phyloP scores from a whole-genome alignment of 495 filamentous ascomycete species.

The Oidiodendron maius region DNA sequence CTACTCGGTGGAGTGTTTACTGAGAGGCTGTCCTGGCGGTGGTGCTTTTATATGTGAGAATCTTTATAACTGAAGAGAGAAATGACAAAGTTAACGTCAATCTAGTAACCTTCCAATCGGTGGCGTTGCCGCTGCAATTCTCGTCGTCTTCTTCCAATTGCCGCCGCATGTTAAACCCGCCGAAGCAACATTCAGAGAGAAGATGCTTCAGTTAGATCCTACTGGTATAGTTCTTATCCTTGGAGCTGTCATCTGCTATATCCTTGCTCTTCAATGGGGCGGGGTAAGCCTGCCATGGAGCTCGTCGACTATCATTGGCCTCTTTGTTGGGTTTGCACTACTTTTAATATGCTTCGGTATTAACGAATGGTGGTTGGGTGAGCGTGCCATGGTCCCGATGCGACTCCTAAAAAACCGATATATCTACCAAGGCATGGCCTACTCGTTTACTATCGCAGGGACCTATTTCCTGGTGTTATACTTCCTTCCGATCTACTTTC shows the following conservation, averaged over 20 bases:
- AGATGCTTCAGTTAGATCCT: conserved; percentile 45
- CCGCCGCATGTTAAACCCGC: conserved; percentile 23
- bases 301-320: conserved; percentile 31
- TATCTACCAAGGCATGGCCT: conserved; percentile 19
- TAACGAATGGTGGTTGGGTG: conserved; percentile 52
- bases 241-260: conserved; percentile 43
- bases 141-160: conserved; percentile 47
- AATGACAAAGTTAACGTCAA: conserved; percentile 1
- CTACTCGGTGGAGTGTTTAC: conserved; percentile 61
- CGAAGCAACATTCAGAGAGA: conserved; percentile 24
- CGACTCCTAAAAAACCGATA: conserved; percentile 29
- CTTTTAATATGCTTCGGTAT: conserved; percentile 38
- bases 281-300: conserved; percentile 48
- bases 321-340: conserved; percentile 42
- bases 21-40: conserved; percentile 42
- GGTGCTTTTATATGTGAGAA: conserved; percentile 53
- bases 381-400: conserved; percentile 28
- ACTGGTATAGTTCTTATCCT: conserved; percentile 44
- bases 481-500: conserved; percentile 63
- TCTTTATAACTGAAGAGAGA: neutral
- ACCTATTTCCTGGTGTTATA: conserved; percentile 26
- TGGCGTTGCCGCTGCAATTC: conserved; percentile 47
- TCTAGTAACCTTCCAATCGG: conserved; percentile 48
- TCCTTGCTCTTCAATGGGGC: conserved; percentile 63
- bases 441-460: conserved; percentile 13